Evolutionary conservation across 192 early-diverging fungal species (phyloP).

Genomic region (Tieghemiomyces parasiticus): DNA sequence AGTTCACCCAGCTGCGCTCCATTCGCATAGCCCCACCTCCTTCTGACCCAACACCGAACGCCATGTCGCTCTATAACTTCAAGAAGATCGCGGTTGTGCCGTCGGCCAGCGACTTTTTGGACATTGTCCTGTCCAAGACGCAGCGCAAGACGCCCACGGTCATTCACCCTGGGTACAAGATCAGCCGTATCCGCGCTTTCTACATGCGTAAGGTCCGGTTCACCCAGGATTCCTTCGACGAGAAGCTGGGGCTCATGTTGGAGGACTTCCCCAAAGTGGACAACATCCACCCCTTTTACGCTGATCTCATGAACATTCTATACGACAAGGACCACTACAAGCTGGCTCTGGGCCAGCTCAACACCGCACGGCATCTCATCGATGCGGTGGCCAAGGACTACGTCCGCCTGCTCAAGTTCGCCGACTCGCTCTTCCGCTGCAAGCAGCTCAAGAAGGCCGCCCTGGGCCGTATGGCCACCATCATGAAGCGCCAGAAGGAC

Average conservation of each 20-base stretch:
- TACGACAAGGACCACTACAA: constrained; percentile 99
- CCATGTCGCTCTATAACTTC: constrained; percentile 83
- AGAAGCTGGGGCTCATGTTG: constrained; percentile 86
- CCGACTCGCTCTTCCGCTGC: constrained; percentile 97
- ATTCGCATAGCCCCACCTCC: too few species aligned
- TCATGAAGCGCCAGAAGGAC: constrained; percentile 99
- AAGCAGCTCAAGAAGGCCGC: constrained; percentile 99
- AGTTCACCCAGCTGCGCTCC: too few species aligned
- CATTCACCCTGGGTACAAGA: constrained; percentile 94
- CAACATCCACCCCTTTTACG: constrained; percentile 99
- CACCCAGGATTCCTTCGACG: constrained; percentile 92
- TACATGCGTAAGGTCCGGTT: constrained; percentile 99
- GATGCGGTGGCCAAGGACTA: constrained; percentile 98
- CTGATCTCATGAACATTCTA: constrained; percentile 99
- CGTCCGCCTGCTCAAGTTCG: constrained; percentile 93
- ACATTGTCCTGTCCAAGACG: constrained; percentile 95
- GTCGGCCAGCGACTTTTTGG: constrained; percentile 81
- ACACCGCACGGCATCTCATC: constrained; percentile 93
- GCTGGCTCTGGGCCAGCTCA: constrained; percentile 95
- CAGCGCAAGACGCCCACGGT: constrained; percentile 96
- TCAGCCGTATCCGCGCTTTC: constrained; percentile 91
- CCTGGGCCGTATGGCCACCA: constrained; percentile 98
- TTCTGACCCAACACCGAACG: too few species aligned
- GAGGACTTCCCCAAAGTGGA: constrained; percentile 97
- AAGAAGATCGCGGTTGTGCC: constrained; percentile 95